These are phyloP conservation scores for Allantophomopsis cytisporea DNA, from an alignment of 2,329 filamentous ascomycete species.

Conservation along the genomic window DNA sequence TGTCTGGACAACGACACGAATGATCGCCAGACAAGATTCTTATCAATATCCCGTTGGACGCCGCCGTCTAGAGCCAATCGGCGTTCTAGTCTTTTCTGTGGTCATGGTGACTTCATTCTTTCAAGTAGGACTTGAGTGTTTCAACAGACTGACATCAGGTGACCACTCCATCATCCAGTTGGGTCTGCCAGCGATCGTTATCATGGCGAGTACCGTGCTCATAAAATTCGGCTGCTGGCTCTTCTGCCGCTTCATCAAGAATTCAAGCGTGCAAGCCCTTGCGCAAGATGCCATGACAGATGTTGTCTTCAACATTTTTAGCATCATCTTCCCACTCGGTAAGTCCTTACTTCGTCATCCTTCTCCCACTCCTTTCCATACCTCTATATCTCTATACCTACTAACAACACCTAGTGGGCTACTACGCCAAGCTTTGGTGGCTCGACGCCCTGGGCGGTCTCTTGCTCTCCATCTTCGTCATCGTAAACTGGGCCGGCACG, in stretches of 20 bases:
- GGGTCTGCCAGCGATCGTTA: conserved; percentile 36
- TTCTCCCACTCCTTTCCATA: not conserved
- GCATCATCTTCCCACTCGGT: conserved; percentile 43
- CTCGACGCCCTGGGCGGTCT: conserved; percentile 48
- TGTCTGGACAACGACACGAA: conserved; percentile 42
- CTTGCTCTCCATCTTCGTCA: conserved; percentile 51
- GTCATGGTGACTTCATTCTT: conserved; percentile 50
- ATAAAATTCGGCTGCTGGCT: conserved; percentile 48
- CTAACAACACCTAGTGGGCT: conserved; percentile 30
- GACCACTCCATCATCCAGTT: conserved; percentile 33
- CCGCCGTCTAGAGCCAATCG: conserved; percentile 42
- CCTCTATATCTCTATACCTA: no score
- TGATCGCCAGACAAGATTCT: conserved; percentile 32
- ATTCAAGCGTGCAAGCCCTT: conserved; percentile 49
- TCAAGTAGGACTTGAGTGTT: conserved; percentile 47
- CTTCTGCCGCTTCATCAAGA: conserved; percentile 44
- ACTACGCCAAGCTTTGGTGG: conserved; percentile 49
- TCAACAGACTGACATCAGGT: conserved; percentile 36
- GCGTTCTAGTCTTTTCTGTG: conserved; percentile 48
- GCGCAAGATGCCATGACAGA: conserved; percentile 52
- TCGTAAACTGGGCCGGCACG: conserved; percentile 54
- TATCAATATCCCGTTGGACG: conserved; percentile 40
- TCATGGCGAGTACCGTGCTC: conserved; percentile 41
- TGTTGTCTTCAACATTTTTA: conserved; percentile 50
- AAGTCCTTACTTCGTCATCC: no score